Evolutionary conservation across 2,329 filamentous ascomycete species (phyloP), one percentile per base, ranked within the genome.

Genomic region (Tolypocladium nubicola): DNA sequence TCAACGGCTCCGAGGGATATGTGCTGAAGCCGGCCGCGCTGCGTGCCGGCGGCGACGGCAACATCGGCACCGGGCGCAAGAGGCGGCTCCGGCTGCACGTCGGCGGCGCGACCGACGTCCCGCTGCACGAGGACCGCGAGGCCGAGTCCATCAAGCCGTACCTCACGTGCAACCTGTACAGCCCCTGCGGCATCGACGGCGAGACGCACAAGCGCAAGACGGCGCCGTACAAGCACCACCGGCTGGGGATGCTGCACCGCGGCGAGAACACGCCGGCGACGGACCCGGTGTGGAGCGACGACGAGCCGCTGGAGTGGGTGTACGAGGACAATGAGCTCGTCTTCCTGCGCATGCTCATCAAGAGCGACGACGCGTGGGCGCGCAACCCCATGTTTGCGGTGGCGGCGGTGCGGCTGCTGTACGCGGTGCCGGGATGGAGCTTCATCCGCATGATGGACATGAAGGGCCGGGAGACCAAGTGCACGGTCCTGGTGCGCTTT

Each of bases 271-370:
- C 84, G 2, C 77, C 79, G 0, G 67, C 76, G 0, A 85, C 76
- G 0, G 83, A 87, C 59, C 85, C 85, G 0, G 54, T 88, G 9
- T 88, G 84, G 84, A 78, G 87, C 61, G 83, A 88, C 67, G 78
- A 87, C 61, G 83, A 88, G 67, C 74, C 72, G 16, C 71, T 88
- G 10, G 83, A 86, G 64, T 88, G 85, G 85, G 81, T 85, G 59
- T 88, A 81, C 63, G 81, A 85, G 7, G 84, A 87, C 57, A 86
- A 83, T 61, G 85, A 87, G 66, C 65, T 88, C 53, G 78, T 79
- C 0, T 88, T 88, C 63, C 61, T 88, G 62, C 75, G 85, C 0
- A 75, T 88, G 58, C 71, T 87, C 47, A 76, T 88, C 70, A 88
- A 88, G 75, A 84, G 80, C 61, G 85, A 88, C 59, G 82, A 85